phyloP scores from a whole-genome alignment of 768 basidiomycete genomes.

The Termitomyces titanicus region DNA sequence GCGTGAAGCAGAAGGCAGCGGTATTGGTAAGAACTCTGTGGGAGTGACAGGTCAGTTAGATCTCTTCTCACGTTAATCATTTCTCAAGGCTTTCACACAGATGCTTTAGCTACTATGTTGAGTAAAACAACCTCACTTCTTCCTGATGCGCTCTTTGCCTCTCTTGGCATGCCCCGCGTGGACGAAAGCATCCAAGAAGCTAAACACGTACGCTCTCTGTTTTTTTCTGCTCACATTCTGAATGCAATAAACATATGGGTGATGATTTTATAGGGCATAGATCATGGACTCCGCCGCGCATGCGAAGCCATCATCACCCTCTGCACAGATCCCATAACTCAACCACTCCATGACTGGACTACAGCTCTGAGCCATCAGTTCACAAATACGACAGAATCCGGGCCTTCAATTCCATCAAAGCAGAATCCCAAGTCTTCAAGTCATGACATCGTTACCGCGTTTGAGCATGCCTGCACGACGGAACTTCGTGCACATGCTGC shows the following conservation, averaged over 20 bases:
- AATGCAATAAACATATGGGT: not conserved
- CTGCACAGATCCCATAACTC: slow-evolving; percentile 54
- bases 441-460: slow-evolving; percentile 45
- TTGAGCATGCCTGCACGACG: slow-evolving; percentile 50
- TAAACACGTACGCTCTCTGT: slow-evolving; percentile 51
- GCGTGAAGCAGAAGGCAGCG: slow-evolving; percentile 38
- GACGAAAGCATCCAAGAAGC: slow-evolving; percentile 67
- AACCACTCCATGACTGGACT: slow-evolving; percentile 58
- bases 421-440: slow-evolving; percentile 44
- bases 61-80: not conserved
- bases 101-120: slow-evolving; percentile 58
- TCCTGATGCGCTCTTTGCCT: slow-evolving; percentile 67
- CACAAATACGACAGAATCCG: slow-evolving; percentile 22
- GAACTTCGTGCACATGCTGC: slow-evolving; percentile 53
- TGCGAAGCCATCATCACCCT: slow-evolving; percentile 82
- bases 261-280: slow-evolving; percentile 61
- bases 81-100: slow-evolving; percentile 23
- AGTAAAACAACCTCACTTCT: slow-evolving; percentile 56
- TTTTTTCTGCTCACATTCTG: not conserved
- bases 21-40: slow-evolving; percentile 31
- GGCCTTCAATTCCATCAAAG: slow-evolving; percentile 2
- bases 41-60: slow-evolving; percentile 53
- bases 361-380: slow-evolving; percentile 22
- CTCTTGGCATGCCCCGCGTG: slow-evolving; percentile 60
- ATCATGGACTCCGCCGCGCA: slow-evolving; percentile 75